Evolutionary conservation across 257 asterid species (phyloP).

Genomic region (Nicotiana otophora): DNA sequence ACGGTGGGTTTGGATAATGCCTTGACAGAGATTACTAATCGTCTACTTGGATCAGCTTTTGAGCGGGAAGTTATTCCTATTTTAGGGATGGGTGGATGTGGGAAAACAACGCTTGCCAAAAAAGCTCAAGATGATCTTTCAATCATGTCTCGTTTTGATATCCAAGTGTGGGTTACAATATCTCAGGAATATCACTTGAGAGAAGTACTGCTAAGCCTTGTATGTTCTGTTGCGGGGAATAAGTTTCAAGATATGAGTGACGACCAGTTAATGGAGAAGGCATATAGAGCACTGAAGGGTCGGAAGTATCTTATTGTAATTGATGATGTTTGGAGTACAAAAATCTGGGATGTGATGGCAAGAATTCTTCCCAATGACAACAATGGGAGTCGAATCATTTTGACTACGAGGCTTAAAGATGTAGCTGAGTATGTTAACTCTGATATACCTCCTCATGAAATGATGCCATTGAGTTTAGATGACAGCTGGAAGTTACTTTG

Average conservation of each 20-base stretch:
- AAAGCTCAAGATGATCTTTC: not conserved
- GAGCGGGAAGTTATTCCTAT: not conserved
- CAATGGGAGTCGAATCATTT: conserved; percentile 7
- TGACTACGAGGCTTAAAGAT: not conserved
- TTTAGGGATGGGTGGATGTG: not conserved
- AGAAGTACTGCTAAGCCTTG: not conserved
- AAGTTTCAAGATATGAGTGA: not conserved
- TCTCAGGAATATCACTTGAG: not conserved
- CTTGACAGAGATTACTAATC: not conserved
- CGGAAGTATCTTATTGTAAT: not conserved
- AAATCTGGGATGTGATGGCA: not conserved
- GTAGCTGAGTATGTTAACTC: conserved; percentile 8
- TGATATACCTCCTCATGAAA: not conserved
- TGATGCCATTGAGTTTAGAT: not conserved
- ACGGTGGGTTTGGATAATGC: not conserved
- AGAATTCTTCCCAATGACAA: not conserved
- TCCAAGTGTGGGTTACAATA: not conserved
- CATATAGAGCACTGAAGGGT: not conserved
- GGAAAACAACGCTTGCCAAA: not conserved
- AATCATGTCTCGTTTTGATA: not conserved
- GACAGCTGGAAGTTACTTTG: conserved; percentile 15
- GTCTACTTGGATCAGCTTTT: not conserved
- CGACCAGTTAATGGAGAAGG: not conserved
- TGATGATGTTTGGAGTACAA: conserved; percentile 3
- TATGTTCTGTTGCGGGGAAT: not conserved